A percentile compares a stretch with the other conserved stretches of the same genome.
These are phyloP conservation scores for Tricholoma terreum DNA, from an alignment of 768 basidiomycete species.

Conservation along the genomic window DNA sequence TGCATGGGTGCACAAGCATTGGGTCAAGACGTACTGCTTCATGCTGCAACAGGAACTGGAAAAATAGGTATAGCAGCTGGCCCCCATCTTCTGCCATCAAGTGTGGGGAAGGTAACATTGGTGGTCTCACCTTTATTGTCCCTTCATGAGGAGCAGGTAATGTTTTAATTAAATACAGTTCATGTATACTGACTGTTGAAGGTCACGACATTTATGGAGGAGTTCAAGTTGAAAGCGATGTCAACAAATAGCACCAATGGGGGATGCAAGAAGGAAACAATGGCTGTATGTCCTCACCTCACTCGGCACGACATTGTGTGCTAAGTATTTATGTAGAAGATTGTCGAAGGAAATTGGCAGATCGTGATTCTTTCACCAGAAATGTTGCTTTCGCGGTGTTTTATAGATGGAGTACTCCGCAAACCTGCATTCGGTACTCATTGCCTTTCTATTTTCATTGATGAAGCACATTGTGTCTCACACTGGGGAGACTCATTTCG, in stretches of 20 bases:
- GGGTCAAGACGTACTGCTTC: slow-evolving; percentile 29
- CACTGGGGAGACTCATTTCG: too few species aligned
- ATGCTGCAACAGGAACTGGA: slow-evolving; percentile 35
- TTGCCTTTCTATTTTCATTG: too few species aligned
- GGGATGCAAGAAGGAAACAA: slow-evolving; percentile 20
- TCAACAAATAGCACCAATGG: slow-evolving; percentile 32
- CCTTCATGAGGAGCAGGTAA: slow-evolving; percentile 38
- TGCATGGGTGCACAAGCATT: slow-evolving; percentile 30
- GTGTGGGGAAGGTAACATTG: slow-evolving; percentile 29
- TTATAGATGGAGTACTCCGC: slow-evolving; percentile 23
- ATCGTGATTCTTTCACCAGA: slow-evolving; percentile 36
- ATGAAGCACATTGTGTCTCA: slow-evolving; percentile 36
- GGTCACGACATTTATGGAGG: slow-evolving; percentile 28
- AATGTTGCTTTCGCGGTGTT: slow-evolving; percentile 25
- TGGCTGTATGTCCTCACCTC: slow-evolving; percentile 27
- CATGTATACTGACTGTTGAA: too few species aligned
- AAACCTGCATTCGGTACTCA: slow-evolving; percentile 17
- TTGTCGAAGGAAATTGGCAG: slow-evolving; percentile 21
- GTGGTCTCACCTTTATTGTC: slow-evolving; percentile 38
- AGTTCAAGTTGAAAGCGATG: slow-evolving; percentile 27
- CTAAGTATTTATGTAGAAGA: too few species aligned
- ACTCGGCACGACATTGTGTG: too few species aligned
- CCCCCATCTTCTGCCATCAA: slow-evolving; percentile 29
- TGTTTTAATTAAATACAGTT: too few species aligned
- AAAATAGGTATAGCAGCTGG: too few species aligned